Conservation (phyloP, 352 stramenopile genomes). For the Phytophthora foliorum region DNA sequence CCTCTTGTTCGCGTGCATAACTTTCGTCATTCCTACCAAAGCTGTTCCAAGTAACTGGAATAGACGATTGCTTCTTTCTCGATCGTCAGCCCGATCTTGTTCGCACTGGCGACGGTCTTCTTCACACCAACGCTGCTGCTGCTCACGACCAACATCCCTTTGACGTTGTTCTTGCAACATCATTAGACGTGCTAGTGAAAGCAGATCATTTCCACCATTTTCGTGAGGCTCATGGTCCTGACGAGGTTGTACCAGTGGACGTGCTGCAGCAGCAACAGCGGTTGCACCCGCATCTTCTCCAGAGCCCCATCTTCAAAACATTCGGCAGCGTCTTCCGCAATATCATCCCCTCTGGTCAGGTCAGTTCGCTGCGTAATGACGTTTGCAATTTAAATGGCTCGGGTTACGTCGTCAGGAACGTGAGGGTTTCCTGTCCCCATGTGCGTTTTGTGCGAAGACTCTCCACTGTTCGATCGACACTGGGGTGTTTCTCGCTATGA, state of each 20-base stretch:
- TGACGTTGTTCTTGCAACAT: conserved; percentile 5
- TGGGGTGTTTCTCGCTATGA: too few relatives aligned
- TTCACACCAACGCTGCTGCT: conserved; percentile 4
- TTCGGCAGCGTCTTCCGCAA: not conserved
- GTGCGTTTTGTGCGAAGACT: too few relatives aligned
- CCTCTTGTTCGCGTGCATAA: not conserved
- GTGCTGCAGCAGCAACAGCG: not conserved
- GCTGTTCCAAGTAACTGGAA: conserved; percentile 2
- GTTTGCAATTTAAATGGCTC: not conserved
- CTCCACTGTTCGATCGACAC: too few relatives aligned
- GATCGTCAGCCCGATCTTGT: conserved; percentile 7
- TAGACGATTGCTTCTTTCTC: conserved; percentile 4
- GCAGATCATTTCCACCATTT: not conserved
- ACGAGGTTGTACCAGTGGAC: not conserved
- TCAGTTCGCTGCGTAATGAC: not conserved
- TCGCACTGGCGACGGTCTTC: conserved; percentile 14
- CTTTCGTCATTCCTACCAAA: not conserved
- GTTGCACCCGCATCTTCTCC: not conserved
- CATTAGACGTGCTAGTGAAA: not conserved
- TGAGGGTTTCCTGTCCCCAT: not conserved
- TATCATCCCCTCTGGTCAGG: not conserved
- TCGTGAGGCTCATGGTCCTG: not conserved
- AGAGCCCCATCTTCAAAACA: not conserved
- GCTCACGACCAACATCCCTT: conserved; percentile 4
- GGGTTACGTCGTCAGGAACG: not conserved